Base-by-base conservation (phyloP, 2,329 filamentous ascomycete species). In the Ascochyta viciae-villosae region DNA sequence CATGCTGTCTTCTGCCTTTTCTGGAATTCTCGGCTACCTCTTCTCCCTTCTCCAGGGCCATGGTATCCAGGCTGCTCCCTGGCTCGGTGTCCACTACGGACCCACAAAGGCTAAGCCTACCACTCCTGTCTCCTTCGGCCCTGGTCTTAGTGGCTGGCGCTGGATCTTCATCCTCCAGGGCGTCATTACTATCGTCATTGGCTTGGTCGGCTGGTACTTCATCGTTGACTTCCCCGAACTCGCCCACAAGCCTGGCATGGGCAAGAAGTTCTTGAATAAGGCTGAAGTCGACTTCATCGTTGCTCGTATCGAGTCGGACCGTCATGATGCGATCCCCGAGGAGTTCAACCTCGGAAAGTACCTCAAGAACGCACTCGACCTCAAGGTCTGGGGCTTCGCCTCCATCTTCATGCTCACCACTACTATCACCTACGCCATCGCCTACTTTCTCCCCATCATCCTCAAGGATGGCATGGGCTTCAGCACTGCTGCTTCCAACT, bases 11-110 rank as follows among this genome's bases (percentile, higher is more conserved):
- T 66, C 65, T 19, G 65, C 62, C 22, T 67, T 68, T 50, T 66
- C 62, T 2, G 65, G 65, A n/a, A 66, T 68, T 27, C 62, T 68
- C 15, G 65, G 62, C 19, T 68, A 68, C 33, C 51, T 66, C n/a
- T 66, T 67, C 82, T 81, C 48, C 79, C 81, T 44, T 77, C 81
- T 22, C 81, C 5, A 80, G 31, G 60, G 68, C 50, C 41, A 87
- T 87, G 65, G 77, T 27, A 15, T 49, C 8, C 64, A 67, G 50
- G 62, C 76, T 23, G 64, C 60, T 29, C 51, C 61, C 29, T 68
- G 60, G 62, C 61, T 65, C 19, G 62, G 65, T 24, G 56, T 54
- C 7, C 61, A 66, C 39, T 87, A 61, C 29, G 62, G 62, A 12
- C 62, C 62, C 4, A 66, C 62, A 40, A 66, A 65, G 57, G 59